Evolutionary conservation across 805 yeast genomes (phyloP).

Genomic region (Debaryomyces hansenii): DNA sequence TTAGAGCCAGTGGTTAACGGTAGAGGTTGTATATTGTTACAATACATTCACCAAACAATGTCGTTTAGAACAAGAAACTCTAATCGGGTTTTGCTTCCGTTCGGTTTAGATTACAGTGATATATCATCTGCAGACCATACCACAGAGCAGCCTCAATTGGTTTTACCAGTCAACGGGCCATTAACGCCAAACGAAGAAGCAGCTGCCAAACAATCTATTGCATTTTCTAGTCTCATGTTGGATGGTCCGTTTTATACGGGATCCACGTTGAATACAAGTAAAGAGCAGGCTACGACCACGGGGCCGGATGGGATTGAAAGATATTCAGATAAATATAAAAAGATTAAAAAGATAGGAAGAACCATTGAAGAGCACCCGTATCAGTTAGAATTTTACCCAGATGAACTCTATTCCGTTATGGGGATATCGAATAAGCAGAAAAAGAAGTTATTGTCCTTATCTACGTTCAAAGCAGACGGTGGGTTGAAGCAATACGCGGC

Average conservation of each 20-base stretch:
- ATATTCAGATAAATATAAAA: conserved; percentile 77
- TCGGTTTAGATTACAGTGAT: conserved; percentile 70
- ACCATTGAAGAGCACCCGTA: conserved; percentile 81
- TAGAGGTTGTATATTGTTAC: too few species aligned
- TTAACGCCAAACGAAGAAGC: conserved; percentile 50
- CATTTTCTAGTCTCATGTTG: conserved; percentile 50
- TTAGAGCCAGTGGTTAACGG: too few species aligned
- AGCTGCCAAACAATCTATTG: conserved; percentile 55
- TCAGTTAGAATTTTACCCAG: conserved; percentile 68
- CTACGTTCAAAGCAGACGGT: conserved; percentile 38
- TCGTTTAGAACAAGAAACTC: conserved; percentile 53
- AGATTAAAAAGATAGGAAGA: conserved; percentile 66
- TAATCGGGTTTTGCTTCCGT: conserved; percentile 57
- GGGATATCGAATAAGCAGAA: conserved; percentile 58
- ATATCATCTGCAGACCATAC: conserved; percentile 37
- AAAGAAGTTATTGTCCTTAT: conserved; percentile 45
- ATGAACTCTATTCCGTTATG: conserved; percentile 72
- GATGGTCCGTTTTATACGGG: conserved; percentile 74
- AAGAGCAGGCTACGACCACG: conserved; percentile 11
- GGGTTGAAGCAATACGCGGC: conserved; percentile 29
- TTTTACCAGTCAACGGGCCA: conserved; percentile 67
- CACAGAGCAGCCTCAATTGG: conserved; percentile 43
- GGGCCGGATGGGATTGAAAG: conserved; percentile 70
- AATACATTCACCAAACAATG: conserved; percentile 32
- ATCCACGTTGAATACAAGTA: conserved; percentile 32